Percentiles rank a stretch among this genome's conserved stretches.
Conservation (phyloP, 1,139 yeast genomes). For the Sugiyamaella grinbergsii region DNA sequence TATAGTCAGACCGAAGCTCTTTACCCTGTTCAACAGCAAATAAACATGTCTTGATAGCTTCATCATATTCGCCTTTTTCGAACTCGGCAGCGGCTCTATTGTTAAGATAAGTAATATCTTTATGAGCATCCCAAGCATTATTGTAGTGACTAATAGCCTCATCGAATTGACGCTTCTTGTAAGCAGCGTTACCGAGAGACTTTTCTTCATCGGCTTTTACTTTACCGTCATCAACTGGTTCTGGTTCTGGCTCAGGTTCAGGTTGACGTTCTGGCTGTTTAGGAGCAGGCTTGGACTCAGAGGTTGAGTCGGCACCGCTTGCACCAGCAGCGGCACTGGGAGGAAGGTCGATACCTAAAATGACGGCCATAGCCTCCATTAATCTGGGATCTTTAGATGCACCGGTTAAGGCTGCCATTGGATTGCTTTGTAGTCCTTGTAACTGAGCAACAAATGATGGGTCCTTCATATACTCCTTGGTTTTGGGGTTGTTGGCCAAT, state of each 20-base stretch:
- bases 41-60: conserved; percentile 78
- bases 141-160: conserved; percentile 87
- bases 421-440: conserved; percentile 65
- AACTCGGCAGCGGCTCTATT: conserved; percentile 97
- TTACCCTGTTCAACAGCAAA: conserved; percentile 88
- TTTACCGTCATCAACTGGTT: conserved; percentile 43
- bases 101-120: conserved; percentile 91
- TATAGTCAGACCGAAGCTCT: conserved; percentile 88
- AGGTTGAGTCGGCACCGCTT: conserved; percentile 20
- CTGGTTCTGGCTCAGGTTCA: conserved; percentile 38
- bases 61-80: conserved; percentile 90
- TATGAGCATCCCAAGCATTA: conserved; percentile 78
- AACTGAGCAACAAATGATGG: conserved; percentile 80
- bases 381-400: conserved; percentile 78
- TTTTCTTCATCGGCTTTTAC: conserved; percentile 77
- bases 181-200: conserved; percentile 81
- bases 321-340: conserved; percentile 37
- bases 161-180: conserved; percentile 86
- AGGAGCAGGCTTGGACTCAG: conserved; percentile 30
- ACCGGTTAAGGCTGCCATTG: conserved; percentile 62
- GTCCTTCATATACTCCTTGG: conserved; percentile 83
- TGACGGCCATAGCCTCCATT: conserved; percentile 84
- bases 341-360: conserved; percentile 74
- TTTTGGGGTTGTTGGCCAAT: conserved; percentile 81
- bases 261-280: conserved; percentile 31